These are phyloP conservation scores for Coprinopsis sp. DNA, from an alignment of 768 basidiomycete species.

Conservation along the genomic window DNA sequence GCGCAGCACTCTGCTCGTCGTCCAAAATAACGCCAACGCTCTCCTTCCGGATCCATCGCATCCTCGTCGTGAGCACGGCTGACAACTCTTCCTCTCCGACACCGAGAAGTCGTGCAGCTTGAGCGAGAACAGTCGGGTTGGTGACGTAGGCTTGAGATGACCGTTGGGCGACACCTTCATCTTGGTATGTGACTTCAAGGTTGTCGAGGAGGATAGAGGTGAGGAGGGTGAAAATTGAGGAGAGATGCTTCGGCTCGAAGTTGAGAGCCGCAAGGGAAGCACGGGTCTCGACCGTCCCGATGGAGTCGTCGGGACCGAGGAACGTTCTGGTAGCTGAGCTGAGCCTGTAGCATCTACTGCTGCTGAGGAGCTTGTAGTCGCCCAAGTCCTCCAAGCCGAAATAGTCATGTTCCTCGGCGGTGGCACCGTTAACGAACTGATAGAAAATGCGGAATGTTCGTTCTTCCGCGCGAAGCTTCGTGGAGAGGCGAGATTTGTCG, in stretches of 20 bases:
- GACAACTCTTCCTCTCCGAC: slow-evolving; percentile 74
- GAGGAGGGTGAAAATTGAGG: slow-evolving; percentile 76
- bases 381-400: slow-evolving; percentile 77
- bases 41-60: slow-evolving; percentile 87
- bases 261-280: slow-evolving; percentile 77
- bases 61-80: slow-evolving; percentile 77
- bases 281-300: slow-evolving; percentile 78
- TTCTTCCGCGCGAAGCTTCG: slow-evolving; percentile 77
- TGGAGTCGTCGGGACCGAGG: slow-evolving; percentile 84
- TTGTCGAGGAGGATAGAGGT: slow-evolving; percentile 82
- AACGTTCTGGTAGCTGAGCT: slow-evolving; percentile 77
- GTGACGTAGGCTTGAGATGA: slow-evolving; percentile 42
- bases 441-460: slow-evolving; percentile 90
- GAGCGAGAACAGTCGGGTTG: slow-evolving; percentile 72
- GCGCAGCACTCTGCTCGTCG: slow-evolving; percentile 62
- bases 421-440: slow-evolving; percentile 86
- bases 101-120: slow-evolving; percentile 70
- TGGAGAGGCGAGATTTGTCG: slow-evolving; percentile 81
- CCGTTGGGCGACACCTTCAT: slow-evolving; percentile 38
- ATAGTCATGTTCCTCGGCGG: slow-evolving; percentile 70
- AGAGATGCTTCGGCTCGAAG: slow-evolving; percentile 86
- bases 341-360: slow-evolving; percentile 87
- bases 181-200: slow-evolving; percentile 67
- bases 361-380: slow-evolving; percentile 78
- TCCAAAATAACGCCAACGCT: slow-evolving; percentile 78